These are phyloP conservation scores for Lactifluus subvellereus DNA, from an alignment of 768 basidiomycete genomes.

Conservation along the genomic window DNA sequence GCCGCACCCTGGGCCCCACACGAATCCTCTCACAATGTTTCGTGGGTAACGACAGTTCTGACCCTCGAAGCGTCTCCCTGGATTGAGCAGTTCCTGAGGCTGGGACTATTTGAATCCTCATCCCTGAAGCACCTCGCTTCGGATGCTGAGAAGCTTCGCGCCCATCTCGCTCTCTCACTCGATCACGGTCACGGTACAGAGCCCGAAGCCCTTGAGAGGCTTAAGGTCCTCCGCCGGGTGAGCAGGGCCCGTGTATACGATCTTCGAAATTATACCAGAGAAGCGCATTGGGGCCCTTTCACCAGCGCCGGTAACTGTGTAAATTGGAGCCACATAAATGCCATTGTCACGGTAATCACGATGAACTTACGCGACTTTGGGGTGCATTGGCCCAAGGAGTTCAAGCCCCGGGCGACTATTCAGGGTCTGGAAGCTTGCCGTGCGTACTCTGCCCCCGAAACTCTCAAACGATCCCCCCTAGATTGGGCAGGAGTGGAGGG, in stretches of 20 bases:
- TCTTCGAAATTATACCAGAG: constrained; percentile 48
- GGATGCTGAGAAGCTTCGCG: constrained; percentile 35
- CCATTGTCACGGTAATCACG: constrained; percentile 48
- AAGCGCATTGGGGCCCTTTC: constrained; percentile 59
- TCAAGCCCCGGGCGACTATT: constrained; percentile 9
- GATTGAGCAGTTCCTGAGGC: constrained; percentile 32
- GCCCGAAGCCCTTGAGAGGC: constrained; percentile 19
- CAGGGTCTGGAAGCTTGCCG: constrained; percentile 45
- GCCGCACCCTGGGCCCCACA: constrained; percentile 3
- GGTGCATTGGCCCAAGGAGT: constrained; percentile 16
- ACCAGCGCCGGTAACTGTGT: constrained; percentile 33
- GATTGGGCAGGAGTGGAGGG: constrained; percentile 79
- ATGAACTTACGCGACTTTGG: constrained; percentile 45
- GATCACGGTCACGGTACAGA: constrained; percentile 32
- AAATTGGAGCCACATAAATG: constrained; percentile 62
- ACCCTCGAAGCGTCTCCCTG: constrained; percentile 1
- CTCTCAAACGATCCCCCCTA: constrained; percentile 28
- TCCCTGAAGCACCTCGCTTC: constrained; percentile 34
- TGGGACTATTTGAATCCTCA: constrained; percentile 28
- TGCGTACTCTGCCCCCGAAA: constrained; percentile 48
- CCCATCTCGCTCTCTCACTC: constrained; percentile 44
- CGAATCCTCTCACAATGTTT: constrained; percentile 12
- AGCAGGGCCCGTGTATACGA: constrained; percentile 62
- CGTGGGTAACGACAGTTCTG: constrained; percentile 1
- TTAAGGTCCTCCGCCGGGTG: constrained; percentile 35